A percentile compares a stretch with the other conserved stretches of the same genome.
Conservation (phyloP, 441 rosid species). For the Pelargonium fulgidum region DNA sequence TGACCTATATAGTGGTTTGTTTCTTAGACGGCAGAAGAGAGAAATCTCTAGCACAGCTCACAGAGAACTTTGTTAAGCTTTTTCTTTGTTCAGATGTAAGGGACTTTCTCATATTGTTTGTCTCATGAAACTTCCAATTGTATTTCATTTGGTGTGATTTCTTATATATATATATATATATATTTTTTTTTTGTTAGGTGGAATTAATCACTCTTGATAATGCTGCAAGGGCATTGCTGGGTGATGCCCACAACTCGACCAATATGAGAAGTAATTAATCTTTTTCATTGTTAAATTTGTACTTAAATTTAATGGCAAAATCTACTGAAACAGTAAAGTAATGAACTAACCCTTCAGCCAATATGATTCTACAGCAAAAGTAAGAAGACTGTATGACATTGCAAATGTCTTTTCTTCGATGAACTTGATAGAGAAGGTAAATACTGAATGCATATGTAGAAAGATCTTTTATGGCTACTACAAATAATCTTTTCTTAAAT, state of each 20-base stretch:
- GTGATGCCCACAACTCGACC: slow-evolving; percentile 44
- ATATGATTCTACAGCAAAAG: slow-evolving; percentile 55
- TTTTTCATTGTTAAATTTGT: neutral
- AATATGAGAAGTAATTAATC: slow-evolving; percentile 58
- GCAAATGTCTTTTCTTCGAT: slow-evolving; percentile 79
- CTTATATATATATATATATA: too few species aligned
- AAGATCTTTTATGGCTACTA: neutral
- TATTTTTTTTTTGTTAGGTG: slow-evolving; percentile 31
- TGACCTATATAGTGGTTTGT: neutral
- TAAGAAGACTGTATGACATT: slow-evolving; percentile 77
- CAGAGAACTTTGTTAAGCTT: slow-evolving; percentile 83
- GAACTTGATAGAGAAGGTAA: slow-evolving; percentile 78
- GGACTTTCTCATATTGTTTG: neutral
- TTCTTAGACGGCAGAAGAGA: slow-evolving; percentile 56
- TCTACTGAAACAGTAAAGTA: neutral
- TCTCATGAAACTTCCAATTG: neutral
- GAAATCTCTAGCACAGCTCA: slow-evolving; percentile 63
- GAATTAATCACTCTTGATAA: slow-evolving; percentile 62
- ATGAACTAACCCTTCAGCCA: neutral
- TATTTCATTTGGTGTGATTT: slow-evolving; percentile 7
- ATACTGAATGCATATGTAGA: neutral
- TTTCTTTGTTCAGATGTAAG: slow-evolving; percentile 77
- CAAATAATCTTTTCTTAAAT: neutral
- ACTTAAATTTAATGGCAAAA: neutral
- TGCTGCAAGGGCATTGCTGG: slow-evolving; percentile 59